Percentiles rank a stretch among this genome's conserved stretches.
Conservation (phyloP, 352 stramenopile genomes). For the Achlya hypogyna region DNA sequence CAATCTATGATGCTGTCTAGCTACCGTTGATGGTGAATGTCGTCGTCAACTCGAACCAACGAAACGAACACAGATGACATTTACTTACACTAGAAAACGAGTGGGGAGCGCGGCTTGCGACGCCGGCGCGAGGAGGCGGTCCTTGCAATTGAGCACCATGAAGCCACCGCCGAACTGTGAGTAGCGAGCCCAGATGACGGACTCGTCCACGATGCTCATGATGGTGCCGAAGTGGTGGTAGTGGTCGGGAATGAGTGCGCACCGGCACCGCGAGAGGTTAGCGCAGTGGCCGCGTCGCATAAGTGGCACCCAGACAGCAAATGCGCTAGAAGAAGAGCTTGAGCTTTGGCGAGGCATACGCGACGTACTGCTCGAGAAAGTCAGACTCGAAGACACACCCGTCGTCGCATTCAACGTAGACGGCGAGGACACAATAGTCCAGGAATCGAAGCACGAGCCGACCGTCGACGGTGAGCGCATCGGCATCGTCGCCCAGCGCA, state of each 20-base stretch:
- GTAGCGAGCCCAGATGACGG: conserved; percentile 67
- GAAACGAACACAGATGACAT: too few relatives aligned
- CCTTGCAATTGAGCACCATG: conserved; percentile 37
- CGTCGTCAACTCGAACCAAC: too few relatives aligned
- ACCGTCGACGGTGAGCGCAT: conserved; percentile 23
- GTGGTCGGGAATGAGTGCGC: conserved; percentile 59
- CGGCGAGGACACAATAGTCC: conserved; percentile 48
- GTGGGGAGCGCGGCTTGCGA: too few relatives aligned
- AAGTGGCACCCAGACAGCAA: conserved; percentile 54
- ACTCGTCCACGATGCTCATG: conserved; percentile 60
- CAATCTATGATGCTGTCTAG: too few relatives aligned
- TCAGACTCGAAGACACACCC: conserved; percentile 64
- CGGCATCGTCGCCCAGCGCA: conserved; percentile 22
- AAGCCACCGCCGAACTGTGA: conserved; percentile 51
- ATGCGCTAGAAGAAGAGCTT: conserved; percentile 5
- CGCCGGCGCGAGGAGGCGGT: background rate
- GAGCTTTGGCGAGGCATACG: background rate
- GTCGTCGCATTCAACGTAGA: conserved; percentile 52
- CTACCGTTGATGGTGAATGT: too few relatives aligned
- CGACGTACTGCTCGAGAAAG: conserved; percentile 50
- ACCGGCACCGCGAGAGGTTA: conserved; percentile 50
- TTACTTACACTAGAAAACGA: too few relatives aligned
- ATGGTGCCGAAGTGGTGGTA: conserved; percentile 59
- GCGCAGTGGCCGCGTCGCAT: conserved; percentile 40
- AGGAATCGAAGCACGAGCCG: conserved; percentile 40